phyloP scores from a whole-genome alignment of 139 green algal genomes.

The Micractinium sp. region DNA sequence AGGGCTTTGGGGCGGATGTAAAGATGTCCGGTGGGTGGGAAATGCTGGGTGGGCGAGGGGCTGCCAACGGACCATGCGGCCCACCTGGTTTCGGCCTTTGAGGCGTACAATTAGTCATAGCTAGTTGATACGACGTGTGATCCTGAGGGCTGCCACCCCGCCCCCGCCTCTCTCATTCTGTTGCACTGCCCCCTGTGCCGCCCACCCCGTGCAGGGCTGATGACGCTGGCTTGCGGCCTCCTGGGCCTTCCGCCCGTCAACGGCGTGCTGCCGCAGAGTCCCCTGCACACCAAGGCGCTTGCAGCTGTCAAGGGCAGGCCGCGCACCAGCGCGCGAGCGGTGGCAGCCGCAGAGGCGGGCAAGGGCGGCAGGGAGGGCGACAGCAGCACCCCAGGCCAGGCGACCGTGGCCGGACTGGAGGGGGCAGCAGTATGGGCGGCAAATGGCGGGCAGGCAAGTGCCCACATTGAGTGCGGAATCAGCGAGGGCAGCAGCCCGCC shows the following conservation, averaged over 20 bases:
- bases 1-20: no score
- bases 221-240: slow-evolving; percentile 75
- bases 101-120: no score
- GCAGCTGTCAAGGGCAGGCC: neutral
- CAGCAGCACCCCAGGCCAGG: neutral
- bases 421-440: neutral
- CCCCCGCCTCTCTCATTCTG: neutral
- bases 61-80: neutral
- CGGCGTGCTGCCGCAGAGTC: slow-evolving; percentile 86
- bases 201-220: slow-evolving; percentile 22
- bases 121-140: no score
- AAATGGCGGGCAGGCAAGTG: neutral
- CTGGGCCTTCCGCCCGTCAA: slow-evolving; percentile 89
- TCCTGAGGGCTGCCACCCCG: neutral
- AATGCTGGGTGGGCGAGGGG: no score
- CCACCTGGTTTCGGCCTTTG: neutral
- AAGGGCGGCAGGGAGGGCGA: no score
- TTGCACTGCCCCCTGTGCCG: neutral
- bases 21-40: neutral
- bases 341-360: neutral
- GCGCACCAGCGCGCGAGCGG: no score
- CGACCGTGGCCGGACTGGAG: neutral
- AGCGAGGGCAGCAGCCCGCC: neutral
- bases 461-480: neutral
- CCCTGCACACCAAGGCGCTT: slow-evolving; percentile 86